Evolutionary conservation across 768 basidiomycete species (phyloP).

Genomic region (Baorangia bicolor): DNA sequence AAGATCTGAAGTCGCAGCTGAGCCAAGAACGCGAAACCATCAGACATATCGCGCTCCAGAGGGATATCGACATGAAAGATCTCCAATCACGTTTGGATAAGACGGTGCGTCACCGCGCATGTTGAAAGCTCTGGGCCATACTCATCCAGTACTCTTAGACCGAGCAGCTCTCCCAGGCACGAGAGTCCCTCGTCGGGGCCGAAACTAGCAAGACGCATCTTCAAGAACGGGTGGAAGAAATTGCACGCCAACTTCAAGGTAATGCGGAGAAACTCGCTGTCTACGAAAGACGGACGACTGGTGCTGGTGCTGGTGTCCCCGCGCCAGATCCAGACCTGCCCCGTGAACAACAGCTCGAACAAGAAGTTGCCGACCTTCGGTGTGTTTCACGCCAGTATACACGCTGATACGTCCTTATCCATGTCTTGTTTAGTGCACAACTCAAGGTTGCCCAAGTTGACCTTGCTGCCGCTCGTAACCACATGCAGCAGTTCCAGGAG

Average conservation of each 20-base stretch:
- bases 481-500: conserved; percentile 83
- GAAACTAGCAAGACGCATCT: conserved; percentile 80
- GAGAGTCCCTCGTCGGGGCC: conserved; percentile 68
- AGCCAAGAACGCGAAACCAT: conserved; percentile 70
- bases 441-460: conserved; percentile 80
- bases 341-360: conserved; percentile 77
- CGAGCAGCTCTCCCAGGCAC: conserved; percentile 62
- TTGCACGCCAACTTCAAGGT: conserved; percentile 62
- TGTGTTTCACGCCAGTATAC: conserved; percentile 31
- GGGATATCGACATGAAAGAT: conserved; percentile 78
- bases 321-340: conserved; percentile 46
- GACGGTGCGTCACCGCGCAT: conserved; percentile 43
- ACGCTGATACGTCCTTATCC: background rate
- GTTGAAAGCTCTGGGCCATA: background rate
- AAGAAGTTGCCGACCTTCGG: conserved; percentile 85
- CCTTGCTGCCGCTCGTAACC: conserved; percentile 62
- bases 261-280: conserved; percentile 84
- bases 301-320: conserved; percentile 31
- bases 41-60: conserved; percentile 75
- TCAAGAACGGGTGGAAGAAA: conserved; percentile 55
- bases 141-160: conserved; percentile 39
- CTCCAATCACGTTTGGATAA: conserved; percentile 71
- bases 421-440: conserved; percentile 48
- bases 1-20: conserved; percentile 71
- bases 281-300: conserved; percentile 66